Base-by-base conservation (phyloP, 2,329 filamentous ascomycete genomes). In the Epichloe elymi region DNA sequence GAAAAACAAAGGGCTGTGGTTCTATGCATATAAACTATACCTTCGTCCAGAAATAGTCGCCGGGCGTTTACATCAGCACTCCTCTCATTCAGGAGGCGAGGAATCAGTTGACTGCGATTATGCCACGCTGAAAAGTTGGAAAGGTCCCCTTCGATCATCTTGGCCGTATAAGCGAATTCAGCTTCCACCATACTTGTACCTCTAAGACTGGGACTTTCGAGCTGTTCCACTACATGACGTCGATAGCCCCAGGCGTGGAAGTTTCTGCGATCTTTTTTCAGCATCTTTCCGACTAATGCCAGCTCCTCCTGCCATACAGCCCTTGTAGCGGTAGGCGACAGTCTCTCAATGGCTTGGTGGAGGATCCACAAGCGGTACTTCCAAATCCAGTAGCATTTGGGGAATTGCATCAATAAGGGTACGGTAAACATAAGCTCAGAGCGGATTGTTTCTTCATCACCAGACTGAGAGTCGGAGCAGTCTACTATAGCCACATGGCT, bases 301-400 rank as follows among this genome's bases (percentile, higher is more conserved):
- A 98, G 78, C 66, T 98, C 93, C 55, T 85, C 82, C 59, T 85
- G 74, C 93, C 93, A 98, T 47, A 96, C 73, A 39, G 74, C 68
- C 20, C 78, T 75, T 2, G 88, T 80, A 15, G 71, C 63, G 0
- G 70, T 52, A 1, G 67, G 55, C 2, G 80, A 76, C 10, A 95
- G 72, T 17, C 82, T 73, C 12, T 74, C 64, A 45, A 85, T 86
- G 36, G 83, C 82, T 64, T 88, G 79, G 50, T 83, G 73, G 14
- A 98, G 73, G 3, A 91, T 72, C 90, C 93, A 98, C 44, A 85
- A 70, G 30, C 93, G 83, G 67, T 96, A 91, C 59, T 95, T 95
- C 93, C 93, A 98, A 61, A 98, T 91, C 91, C 93, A 97, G 71
- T 98, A 98, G 74, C 93, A 97, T 67, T 98, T 98, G 6, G 93